phyloP scores from a whole-genome alignment of 73 alveolate genomes.

The Tetrahymena malaccensis region DNA sequence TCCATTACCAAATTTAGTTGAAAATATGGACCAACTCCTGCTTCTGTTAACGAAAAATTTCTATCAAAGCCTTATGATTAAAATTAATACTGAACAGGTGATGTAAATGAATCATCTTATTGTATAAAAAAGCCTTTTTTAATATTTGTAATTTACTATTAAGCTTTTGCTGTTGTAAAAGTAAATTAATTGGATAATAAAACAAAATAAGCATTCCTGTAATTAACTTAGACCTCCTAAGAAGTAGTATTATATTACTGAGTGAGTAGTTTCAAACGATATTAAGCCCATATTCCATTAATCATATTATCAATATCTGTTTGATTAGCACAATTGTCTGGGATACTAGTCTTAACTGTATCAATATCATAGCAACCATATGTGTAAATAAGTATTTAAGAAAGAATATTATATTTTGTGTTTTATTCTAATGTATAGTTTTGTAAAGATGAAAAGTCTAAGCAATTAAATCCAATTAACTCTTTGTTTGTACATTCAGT shows the following conservation, averaged over 20 bases:
- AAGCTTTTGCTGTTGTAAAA: neutral
- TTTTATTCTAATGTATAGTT: neutral
- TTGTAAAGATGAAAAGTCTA: neutral
- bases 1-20: neutral
- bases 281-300: neutral
- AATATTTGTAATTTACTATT: neutral
- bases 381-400: neutral
- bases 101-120: neutral
- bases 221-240: neutral
- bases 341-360: neutral
- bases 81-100: neutral
- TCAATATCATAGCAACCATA: neutral
- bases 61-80: neutral
- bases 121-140: neutral
- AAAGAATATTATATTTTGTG: neutral
- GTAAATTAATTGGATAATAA: no score
- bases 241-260: neutral
- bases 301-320: neutral
- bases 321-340: neutral
- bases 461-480: neutral
- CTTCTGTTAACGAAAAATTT: no score
- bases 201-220: neutral
- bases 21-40: neutral
- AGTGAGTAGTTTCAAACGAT: neutral
- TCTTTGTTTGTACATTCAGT: neutral